A percentile compares a stretch with the other conserved stretches of the same genome.
Conservation (phyloP, 2,329 filamentous ascomycete genomes). For the Botryosphaeria dothidea region DNA sequence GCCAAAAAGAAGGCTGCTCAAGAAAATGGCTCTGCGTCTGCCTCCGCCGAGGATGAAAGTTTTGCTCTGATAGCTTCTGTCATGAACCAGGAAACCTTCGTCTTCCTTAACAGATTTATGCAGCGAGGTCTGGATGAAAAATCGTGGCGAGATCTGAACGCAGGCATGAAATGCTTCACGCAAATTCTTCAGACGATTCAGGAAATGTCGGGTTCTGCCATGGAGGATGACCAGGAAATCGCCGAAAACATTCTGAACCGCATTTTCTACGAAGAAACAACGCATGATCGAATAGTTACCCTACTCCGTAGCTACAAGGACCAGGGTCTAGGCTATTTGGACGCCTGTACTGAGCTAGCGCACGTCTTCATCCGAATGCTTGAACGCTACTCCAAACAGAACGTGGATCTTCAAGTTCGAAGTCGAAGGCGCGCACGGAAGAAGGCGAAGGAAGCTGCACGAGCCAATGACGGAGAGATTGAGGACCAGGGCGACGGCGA, state of each 20-base stretch:
- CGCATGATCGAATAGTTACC: constrained; percentile 81
- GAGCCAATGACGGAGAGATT: constrained; percentile 54
- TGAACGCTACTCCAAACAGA: constrained; percentile 92
- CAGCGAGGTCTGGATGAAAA: constrained; percentile 78
- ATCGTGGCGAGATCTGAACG: constrained; percentile 81
- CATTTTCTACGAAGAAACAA: constrained; percentile 97
- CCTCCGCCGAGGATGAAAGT: constrained; percentile 62
- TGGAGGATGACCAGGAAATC: constrained; percentile 96
- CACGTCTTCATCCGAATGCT: constrained; percentile 92
- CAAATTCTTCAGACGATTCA: constrained; percentile 91
- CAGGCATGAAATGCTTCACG: constrained; percentile 91
- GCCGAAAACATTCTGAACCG: constrained; percentile 95
- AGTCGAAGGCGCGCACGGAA: constrained; percentile 74
- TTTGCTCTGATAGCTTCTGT: constrained; percentile 88
- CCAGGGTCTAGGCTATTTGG: constrained; percentile 90
- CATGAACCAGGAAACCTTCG: constrained; percentile 92
- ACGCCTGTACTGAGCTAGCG: constrained; percentile 85
- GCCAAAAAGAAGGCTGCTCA: constrained; percentile 51
- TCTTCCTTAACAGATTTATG: constrained; percentile 81
- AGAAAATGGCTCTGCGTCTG: constrained; percentile 38
- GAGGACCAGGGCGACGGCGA: constrained; percentile 54
- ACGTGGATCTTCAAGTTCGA: constrained; percentile 88
- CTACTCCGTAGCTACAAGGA: constrained; percentile 87
- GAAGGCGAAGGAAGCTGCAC: constrained; percentile 55
- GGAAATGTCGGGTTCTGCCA: constrained; percentile 80